A percentile compares a stretch with the other conserved stretches of the same genome.
Evolutionary conservation across 345 rosid genomes (phyloP).

Genomic region (Linum usitatissimum): DNA sequence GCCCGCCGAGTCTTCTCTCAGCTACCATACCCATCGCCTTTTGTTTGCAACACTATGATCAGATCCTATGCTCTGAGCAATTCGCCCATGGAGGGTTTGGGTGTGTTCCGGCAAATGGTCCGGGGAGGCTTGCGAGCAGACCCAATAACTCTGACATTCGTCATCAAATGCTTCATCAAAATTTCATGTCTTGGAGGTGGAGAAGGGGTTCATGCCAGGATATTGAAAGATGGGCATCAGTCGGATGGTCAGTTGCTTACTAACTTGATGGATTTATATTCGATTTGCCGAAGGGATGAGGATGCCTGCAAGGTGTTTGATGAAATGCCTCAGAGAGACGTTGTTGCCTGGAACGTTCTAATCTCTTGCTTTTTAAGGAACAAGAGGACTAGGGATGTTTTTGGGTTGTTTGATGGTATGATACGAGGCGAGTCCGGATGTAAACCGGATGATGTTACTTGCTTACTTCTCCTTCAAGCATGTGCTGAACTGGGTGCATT

Average conservation of each 20-base stretch:
- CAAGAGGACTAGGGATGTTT: constrained; percentile 44
- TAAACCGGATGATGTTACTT: constrained; percentile 63
- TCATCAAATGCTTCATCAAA: constrained; percentile 43
- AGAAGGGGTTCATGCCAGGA: constrained; percentile 56
- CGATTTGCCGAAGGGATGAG: constrained; percentile 15
- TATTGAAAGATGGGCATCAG: constrained; percentile 49
- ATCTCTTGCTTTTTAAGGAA: constrained; percentile 58
- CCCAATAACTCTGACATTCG: constrained; percentile 49
- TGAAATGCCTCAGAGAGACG: constrained; percentile 50
- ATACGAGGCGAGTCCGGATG: constrained; percentile 28
- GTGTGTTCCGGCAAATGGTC: constrained; percentile 35
- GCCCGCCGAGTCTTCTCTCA: constrained; percentile 44
- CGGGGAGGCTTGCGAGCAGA: constrained; percentile 26
- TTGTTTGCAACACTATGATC: constrained; percentile 55
- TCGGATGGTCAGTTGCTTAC: constrained; percentile 54
- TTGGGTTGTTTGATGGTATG: constrained; percentile 58
- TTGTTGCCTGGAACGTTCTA: constrained; percentile 65
- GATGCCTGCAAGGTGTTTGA: constrained; percentile 63
- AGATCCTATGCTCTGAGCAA: constrained; percentile 46
- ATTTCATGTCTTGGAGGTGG: constrained; percentile 32
- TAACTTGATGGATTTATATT: constrained; percentile 55
- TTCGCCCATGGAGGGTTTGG: constrained; percentile 43
- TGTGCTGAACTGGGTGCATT: constrained; percentile 54
- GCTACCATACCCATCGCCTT: constrained; percentile 32
- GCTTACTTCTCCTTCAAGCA: constrained; percentile 63